phyloP scores from a whole-genome alignment of 495 filamentous ascomycete genomes.

The Podospora pseudopauciseta region DNA sequence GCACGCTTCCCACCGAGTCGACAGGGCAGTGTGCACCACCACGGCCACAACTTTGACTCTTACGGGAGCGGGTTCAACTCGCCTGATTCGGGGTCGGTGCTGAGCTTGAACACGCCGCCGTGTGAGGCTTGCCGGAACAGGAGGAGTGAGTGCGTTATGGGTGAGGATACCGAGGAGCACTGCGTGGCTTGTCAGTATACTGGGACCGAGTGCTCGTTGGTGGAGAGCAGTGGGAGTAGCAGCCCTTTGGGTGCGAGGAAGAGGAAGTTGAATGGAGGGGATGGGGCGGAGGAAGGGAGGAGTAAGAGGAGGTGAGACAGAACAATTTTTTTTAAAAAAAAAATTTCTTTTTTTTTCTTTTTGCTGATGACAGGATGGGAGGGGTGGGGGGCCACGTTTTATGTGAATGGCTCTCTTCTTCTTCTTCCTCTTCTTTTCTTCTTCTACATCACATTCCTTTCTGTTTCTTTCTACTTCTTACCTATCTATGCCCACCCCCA shows the following conservation, averaged over 20 bases:
- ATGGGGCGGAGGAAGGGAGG: slow-evolving; percentile 48
- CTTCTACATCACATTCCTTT: slow-evolving; percentile 5
- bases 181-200: slow-evolving; percentile 62
- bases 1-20: slow-evolving; percentile 39
- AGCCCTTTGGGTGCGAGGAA: slow-evolving; percentile 65
- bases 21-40: slow-evolving; percentile 40
- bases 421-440: slow-evolving; percentile 7
- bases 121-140: slow-evolving; percentile 71
- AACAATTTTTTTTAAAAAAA: not conserved
- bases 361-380: too few relatives aligned
- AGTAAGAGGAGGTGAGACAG: slow-evolving; percentile 54
- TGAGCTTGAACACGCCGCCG: slow-evolving; percentile 29
- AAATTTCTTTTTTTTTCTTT: not conserved
- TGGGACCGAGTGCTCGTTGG: slow-evolving; percentile 60
- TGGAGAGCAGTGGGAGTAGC: slow-evolving; percentile 28
- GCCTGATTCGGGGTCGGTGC: slow-evolving; percentile 47
- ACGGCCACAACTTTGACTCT: slow-evolving; percentile 24
- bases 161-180: slow-evolving; percentile 56
- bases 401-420: too few relatives aligned
- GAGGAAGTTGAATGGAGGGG: slow-evolving; percentile 62
- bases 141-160: slow-evolving; percentile 87
- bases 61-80: slow-evolving; percentile 47
- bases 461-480: slow-evolving; percentile 7
- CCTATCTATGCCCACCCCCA: not conserved
- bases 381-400: too few relatives aligned